These are phyloP conservation scores for Parasitella parasitica DNA, from an alignment of 371 early-diverging fungal genomes.

Conservation along the genomic window DNA sequence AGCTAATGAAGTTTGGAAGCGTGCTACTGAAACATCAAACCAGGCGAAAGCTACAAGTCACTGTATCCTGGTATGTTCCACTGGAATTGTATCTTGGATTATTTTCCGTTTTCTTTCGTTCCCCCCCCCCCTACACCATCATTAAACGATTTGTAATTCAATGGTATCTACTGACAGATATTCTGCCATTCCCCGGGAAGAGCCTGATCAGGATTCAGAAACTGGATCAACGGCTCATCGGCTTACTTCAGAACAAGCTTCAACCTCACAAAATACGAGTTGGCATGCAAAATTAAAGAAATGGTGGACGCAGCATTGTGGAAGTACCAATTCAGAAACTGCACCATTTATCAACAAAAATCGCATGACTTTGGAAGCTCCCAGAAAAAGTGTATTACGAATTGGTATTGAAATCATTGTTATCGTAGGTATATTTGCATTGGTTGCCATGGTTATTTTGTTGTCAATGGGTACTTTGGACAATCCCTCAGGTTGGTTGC, in stretches of 20 bases:
- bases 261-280: background rate
- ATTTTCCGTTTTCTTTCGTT: background rate
- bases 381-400: constrained; percentile 20
- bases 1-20: too few relatives aligned
- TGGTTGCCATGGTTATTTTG: constrained; percentile 14
- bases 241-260: background rate
- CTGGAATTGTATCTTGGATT: background rate
- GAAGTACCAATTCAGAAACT: constrained; percentile 9
- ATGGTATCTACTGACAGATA: constrained; percentile 7
- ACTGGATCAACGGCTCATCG: background rate
- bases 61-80: background rate
- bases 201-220: background rate
- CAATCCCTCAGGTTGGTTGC: constrained; percentile 2
- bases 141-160: background rate
- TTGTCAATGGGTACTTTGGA: constrained; percentile 1
- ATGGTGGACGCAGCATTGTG: constrained; percentile 5
- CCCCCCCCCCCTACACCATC: background rate
- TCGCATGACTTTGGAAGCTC: constrained; percentile 43
- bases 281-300: background rate
- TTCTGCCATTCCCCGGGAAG: constrained; percentile 4
- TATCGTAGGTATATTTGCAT: constrained; percentile 21
- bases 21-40: too few relatives aligned
- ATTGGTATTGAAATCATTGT: constrained; percentile 19
- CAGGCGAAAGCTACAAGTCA: too few relatives aligned
- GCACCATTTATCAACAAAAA: constrained; percentile 38